Evolutionary conservation across 306 rosid genomes (phyloP).

Genomic region (Dicorynia guianensis): DNA sequence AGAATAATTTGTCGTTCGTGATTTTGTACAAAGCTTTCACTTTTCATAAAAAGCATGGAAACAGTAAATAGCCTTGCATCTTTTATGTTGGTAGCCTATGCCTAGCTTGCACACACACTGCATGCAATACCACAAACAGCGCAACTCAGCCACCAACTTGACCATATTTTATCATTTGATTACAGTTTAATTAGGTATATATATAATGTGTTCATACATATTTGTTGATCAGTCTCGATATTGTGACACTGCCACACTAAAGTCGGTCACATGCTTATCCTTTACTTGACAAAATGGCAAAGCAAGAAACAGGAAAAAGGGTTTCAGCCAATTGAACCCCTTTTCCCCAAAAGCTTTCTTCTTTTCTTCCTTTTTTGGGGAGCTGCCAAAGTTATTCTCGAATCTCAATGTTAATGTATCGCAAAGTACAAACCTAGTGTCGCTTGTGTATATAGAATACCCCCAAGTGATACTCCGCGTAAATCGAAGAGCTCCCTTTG

Average conservation of each 20-base stretch:
- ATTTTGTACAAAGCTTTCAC: too few relatives aligned
- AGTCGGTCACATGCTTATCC: constrained; percentile 35
- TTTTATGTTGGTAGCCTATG: too few relatives aligned
- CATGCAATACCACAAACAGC: too few relatives aligned
- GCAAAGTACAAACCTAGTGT: constrained; percentile 28
- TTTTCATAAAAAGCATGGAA: too few relatives aligned
- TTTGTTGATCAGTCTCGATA: neutral
- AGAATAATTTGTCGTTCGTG: too few relatives aligned
- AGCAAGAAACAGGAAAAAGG: constrained; percentile 34
- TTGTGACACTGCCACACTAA: neutral
- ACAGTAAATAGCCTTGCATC: too few relatives aligned
- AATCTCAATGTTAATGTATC: constrained; percentile 42
- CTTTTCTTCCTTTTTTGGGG: constrained; percentile 23
- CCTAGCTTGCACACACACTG: too few relatives aligned
- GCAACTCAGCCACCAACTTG: too few relatives aligned
- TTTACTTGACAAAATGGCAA: constrained; percentile 42
- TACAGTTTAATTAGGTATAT: too few relatives aligned
- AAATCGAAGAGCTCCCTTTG: neutral
- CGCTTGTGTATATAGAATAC: neutral
- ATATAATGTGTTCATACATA: too few relatives aligned
- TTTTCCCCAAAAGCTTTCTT: constrained; percentile 25
- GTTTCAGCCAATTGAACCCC: neutral
- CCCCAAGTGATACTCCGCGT: neutral
- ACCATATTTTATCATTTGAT: too few relatives aligned
- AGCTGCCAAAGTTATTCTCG: constrained; percentile 48